Percentiles rank a stretch among this genome's conserved stretches.
Conservation (phyloP, 2,329 filamentous ascomycete genomes). For the Lomentospora prolificans region DNA sequence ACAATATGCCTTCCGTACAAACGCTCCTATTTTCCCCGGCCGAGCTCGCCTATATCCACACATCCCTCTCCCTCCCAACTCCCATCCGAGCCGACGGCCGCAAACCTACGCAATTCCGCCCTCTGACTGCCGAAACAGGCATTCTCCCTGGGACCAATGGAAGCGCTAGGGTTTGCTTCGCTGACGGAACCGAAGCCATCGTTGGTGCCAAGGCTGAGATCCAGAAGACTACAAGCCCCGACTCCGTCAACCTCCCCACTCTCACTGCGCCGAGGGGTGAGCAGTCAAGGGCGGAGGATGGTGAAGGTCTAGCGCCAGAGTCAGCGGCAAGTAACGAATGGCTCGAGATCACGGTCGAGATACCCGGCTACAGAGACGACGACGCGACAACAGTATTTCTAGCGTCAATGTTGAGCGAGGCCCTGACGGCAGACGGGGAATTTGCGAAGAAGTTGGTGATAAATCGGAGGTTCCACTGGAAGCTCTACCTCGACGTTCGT, state of each 20-base stretch:
- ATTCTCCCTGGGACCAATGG: constrained; percentile 86
- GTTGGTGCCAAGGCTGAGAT: constrained; percentile 95
- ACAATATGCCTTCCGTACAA: constrained; percentile 49
- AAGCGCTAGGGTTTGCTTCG: constrained; percentile 85
- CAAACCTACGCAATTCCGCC: constrained; percentile 75
- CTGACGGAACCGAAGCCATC: constrained; percentile 90
- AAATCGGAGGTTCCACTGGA: constrained; percentile 91
- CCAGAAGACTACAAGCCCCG: constrained; percentile 50
- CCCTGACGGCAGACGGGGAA: constrained; percentile 62
- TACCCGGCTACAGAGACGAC: constrained; percentile 83
- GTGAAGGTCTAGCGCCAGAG: constrained; percentile 19
- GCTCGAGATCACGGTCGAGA: constrained; percentile 86
- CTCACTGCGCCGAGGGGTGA: constrained; percentile 18
- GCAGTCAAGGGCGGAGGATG: constrained; percentile 26
- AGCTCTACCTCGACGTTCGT: constrained; percentile 84
- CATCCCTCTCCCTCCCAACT: constrained; percentile 68
- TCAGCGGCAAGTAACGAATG: constrained; percentile 47
- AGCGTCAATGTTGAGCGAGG: constrained; percentile 80
- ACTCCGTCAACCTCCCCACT: constrained; percentile 17
- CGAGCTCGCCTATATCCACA: constrained; percentile 91
- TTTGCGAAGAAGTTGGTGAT: constrained; percentile 70
- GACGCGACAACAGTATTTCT: constrained; percentile 83
- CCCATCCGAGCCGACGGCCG: constrained; percentile 87
- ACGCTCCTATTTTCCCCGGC: constrained; percentile 80
- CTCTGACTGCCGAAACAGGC: constrained; percentile 79